Conservation (phyloP, 176 grass and related monocot genomes). For the Phragmites australis region DNA sequence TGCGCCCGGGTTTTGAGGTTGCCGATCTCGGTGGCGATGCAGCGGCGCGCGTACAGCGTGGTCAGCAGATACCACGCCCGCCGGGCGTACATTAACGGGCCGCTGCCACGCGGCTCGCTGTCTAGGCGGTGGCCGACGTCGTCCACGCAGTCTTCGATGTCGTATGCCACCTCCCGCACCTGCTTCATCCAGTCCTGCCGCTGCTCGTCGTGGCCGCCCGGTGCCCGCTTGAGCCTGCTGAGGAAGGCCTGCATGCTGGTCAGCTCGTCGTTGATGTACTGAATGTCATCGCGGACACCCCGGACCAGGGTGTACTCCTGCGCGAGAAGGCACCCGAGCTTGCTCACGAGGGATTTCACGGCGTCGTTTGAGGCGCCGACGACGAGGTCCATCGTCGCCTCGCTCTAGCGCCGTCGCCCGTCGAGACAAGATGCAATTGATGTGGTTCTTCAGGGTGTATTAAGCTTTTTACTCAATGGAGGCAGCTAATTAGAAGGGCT, state of each 20-base stretch:
- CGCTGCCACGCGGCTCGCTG: too few relatives aligned
- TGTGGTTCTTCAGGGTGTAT: too few relatives aligned
- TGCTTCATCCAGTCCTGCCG: slow-evolving; percentile 3
- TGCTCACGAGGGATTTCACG: not conserved
- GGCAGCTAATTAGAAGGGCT: too few relatives aligned
- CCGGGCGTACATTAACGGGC: not conserved
- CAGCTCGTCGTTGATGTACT: slow-evolving; percentile 28
- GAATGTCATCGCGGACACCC: not conserved
- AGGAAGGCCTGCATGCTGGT: slow-evolving; percentile 31
- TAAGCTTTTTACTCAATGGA: too few relatives aligned
- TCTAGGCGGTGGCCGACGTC: not conserved
- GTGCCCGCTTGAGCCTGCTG: not conserved
- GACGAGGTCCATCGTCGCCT: slow-evolving; percentile 10
- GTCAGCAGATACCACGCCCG: not conserved
- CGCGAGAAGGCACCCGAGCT: not conserved
- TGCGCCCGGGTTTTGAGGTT: not conserved
- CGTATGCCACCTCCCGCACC: not conserved
- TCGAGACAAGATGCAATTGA: too few relatives aligned
- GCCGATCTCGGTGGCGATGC: not conserved
- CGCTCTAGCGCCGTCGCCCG: too few relatives aligned
- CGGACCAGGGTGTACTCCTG: slow-evolving; percentile 1
- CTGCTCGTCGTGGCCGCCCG: not conserved
- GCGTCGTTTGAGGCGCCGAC: not conserved
- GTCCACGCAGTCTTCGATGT: slow-evolving; percentile 23
- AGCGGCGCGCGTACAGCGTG: not conserved